These are phyloP conservation scores for Oidiodendron maius DNA, from an alignment of 495 filamentous ascomycete species.

Conservation along the genomic window DNA sequence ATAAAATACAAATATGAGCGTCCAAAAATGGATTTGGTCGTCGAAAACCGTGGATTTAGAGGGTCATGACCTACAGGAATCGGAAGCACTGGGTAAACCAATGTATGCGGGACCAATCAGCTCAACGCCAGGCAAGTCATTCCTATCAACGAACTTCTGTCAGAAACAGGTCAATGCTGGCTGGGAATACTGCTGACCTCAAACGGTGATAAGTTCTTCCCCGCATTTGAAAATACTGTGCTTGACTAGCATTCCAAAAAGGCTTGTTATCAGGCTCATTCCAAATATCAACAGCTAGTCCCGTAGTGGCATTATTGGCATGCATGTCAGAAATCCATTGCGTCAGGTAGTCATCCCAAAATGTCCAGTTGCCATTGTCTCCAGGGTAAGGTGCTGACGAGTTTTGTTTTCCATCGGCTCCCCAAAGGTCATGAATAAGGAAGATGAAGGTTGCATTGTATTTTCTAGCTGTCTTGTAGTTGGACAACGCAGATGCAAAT, in stretches of 20 bases:
- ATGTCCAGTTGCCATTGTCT: slow-evolving; percentile 33
- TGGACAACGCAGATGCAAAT: slow-evolving; percentile 30
- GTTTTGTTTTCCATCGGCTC: slow-evolving; percentile 24
- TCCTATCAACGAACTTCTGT: not conserved
- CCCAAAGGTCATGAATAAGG: slow-evolving; percentile 36
- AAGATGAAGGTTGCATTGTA: slow-evolving; percentile 31
- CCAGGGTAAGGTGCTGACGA: slow-evolving; percentile 26
- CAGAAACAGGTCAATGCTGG: not conserved
- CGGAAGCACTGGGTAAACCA: slow-evolving; percentile 13
- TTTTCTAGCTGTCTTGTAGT: slow-evolving; percentile 30
- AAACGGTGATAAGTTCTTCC: slow-evolving; percentile 23
- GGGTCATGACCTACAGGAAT: no score
- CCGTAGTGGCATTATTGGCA: slow-evolving; percentile 23
- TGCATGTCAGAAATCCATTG: slow-evolving; percentile 27
- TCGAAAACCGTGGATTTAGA: no score
- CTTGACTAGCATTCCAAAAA: slow-evolving; percentile 26
- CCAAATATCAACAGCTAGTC: slow-evolving; percentile 34
- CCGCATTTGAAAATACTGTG: slow-evolving; percentile 29
- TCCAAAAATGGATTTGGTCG: no score
- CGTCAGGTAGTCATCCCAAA: slow-evolving; percentile 28
- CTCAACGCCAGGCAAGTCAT: slow-evolving; percentile 5
- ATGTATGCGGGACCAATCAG: slow-evolving; percentile 23
- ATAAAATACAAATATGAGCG: no score
- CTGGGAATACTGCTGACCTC: slow-evolving; percentile 14
- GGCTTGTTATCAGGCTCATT: slow-evolving; percentile 33